Evolutionary conservation across 2,329 filamentous ascomycete species (phyloP).

Genomic region (Ceratocystis papillata): DNA sequence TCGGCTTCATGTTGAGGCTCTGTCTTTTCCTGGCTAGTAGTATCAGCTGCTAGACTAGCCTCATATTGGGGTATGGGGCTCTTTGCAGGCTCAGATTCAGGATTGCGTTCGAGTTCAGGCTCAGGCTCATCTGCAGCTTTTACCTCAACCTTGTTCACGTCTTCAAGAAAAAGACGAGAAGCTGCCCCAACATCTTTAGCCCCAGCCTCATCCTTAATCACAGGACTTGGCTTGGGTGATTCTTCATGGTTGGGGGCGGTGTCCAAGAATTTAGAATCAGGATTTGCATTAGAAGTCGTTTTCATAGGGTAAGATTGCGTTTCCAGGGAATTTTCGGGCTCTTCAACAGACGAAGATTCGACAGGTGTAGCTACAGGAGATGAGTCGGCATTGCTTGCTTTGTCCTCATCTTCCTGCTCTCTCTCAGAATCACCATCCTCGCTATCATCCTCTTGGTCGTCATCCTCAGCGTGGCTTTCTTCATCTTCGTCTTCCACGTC

Average conservation of each 20-base stretch:
- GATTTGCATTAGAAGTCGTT: not conserved
- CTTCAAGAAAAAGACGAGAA: not conserved
- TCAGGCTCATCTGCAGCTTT: not conserved
- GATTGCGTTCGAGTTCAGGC: not conserved
- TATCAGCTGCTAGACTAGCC: not conserved
- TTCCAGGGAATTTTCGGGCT: not conserved
- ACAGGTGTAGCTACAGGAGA: not conserved
- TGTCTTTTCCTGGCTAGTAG: not conserved
- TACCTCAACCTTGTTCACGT: not conserved
- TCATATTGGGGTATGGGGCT: not conserved
- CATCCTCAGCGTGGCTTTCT: not conserved
- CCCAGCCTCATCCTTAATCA: not conserved
- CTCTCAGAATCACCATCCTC: not conserved
- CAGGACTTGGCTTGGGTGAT: not conserved
- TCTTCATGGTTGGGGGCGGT: not conserved
- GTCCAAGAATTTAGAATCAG: not conserved
- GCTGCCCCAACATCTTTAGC: not conserved
- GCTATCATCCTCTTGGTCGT: not conserved
- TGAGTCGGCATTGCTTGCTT: not conserved
- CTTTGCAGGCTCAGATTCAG: not conserved
- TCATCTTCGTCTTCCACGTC: not conserved
- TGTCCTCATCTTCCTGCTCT: not conserved
- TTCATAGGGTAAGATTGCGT: conserved; percentile 6
- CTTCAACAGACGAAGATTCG: not conserved
- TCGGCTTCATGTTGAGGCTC: not conserved